phyloP scores from a whole-genome alignment of 495 filamentous ascomycete species.

The Neurospora sublineolata region DNA sequence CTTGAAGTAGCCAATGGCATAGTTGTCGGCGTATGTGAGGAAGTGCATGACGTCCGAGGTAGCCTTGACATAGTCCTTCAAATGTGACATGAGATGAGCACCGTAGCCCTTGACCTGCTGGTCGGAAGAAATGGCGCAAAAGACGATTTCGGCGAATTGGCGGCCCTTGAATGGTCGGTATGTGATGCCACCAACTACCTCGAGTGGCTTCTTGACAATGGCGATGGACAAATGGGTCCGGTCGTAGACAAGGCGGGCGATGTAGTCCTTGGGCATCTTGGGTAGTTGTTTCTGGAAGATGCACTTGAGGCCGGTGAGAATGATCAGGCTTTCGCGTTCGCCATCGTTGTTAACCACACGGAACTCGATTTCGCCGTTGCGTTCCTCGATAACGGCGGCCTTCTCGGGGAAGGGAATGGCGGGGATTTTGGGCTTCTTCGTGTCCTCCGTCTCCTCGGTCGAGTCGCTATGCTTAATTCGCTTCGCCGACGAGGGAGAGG shows the following conservation, averaged over 20 bases:
- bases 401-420: constrained; percentile 75
- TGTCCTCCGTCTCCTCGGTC: constrained; percentile 35
- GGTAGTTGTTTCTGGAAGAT: constrained; percentile 98
- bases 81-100: constrained; percentile 92
- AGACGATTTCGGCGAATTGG: constrained; percentile 95
- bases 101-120: constrained; percentile 99
- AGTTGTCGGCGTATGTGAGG: constrained; percentile 96
- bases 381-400: constrained; percentile 87
- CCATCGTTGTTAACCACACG: constrained; percentile 96
- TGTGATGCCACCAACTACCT: constrained; percentile 93
- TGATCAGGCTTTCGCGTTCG: constrained; percentile 75
- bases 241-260: constrained; percentile 92
- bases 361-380: constrained; percentile 92
- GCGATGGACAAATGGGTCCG: constrained; percentile 92
- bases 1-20: constrained; percentile 98
- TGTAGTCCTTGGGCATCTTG: constrained; percentile 99
- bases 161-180: constrained; percentile 91
- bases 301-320: constrained; percentile 90
- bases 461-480: constrained; percentile 48
- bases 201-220: constrained; percentile 90
- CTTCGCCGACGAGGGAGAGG: constrained; percentile 51
- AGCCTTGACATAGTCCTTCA: constrained; percentile 98
- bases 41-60: constrained; percentile 97
- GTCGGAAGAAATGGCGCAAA: constrained; percentile 94
- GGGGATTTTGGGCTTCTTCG: constrained; percentile 38